These are phyloP conservation scores for Coemansia sp. DNA, from an alignment of 192 early-diverging fungal species.

Conservation along the genomic window DNA sequence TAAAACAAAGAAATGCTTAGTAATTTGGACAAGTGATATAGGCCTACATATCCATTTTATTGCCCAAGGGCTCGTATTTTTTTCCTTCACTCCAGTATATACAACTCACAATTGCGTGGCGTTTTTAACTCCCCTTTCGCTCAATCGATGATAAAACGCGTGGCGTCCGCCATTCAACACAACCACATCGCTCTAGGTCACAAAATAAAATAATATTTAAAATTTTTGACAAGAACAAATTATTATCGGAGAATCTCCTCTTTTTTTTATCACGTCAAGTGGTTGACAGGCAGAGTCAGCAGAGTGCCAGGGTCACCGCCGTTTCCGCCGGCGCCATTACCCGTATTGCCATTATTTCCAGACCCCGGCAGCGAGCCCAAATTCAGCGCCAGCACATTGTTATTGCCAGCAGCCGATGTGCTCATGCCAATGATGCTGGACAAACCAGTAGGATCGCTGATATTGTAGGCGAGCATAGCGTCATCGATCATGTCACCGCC, in stretches of 20 bases:
- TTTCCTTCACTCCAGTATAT: neutral
- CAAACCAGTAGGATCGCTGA: neutral
- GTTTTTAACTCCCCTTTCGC: neutral
- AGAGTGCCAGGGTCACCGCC: neutral
- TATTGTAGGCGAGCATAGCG: neutral
- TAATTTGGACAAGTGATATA: neutral
- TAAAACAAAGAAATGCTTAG: neutral
- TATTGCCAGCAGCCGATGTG: neutral
- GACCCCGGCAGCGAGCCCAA: neutral
- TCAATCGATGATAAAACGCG: neutral
- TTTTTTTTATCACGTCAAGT: neutral
- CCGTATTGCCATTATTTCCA: neutral
- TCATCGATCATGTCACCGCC: constrained; percentile 5
- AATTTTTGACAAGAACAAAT: neutral
- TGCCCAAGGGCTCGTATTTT: neutral
- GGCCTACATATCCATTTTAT: neutral
- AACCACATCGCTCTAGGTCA: neutral
- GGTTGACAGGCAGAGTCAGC: constrained; percentile 4
- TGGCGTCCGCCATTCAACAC: neutral
- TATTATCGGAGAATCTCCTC: neutral
- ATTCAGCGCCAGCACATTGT: neutral
- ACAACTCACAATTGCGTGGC: neutral
- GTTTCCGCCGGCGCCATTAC: neutral
- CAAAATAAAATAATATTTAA: neutral
- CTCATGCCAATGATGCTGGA: constrained; percentile 3